Base-by-base conservation (phyloP, 306 rosid species). In the Vachellia pachyceras region DNA sequence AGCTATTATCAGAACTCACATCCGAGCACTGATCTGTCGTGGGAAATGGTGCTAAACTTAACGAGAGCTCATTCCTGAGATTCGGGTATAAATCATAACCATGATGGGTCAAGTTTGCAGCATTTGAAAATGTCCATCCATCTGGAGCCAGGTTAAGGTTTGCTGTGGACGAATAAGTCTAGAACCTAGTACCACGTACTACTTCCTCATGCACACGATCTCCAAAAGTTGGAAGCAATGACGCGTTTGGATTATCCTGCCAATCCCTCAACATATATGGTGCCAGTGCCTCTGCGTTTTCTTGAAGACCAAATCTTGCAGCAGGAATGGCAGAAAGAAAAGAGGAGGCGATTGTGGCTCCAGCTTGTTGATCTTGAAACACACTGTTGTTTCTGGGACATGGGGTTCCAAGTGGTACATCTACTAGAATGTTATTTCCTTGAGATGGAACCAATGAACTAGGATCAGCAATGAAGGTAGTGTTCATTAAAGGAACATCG, bases 11-110 rank as follows among this genome's bases (percentile, higher is more conserved):
- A 14, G 93, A 86, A 39, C 84, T 77, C 69, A 83, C 45, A 54
- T 86, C 97, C 0, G 91, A 80, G 81, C 88, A 85, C 60, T 85
- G 97, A 67, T 85, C 92, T 2, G 74, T 76, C 69, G 82, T 60
- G 36, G 78, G 81, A 65, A 94, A 87, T 20, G 94, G 85, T 33
- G 94, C 91, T 40, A 92, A 90, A 75, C 92, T 88, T 6, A 92
- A 75, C 15, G 98, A 87, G 18, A 92, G 94, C 66, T 88, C 91
- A 15, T 91, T 94, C 11, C 86, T 84, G 63, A 88, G 81, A 39
- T 84, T 86, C 0, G 91, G 80, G 29, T 83, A 86, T 0, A 29
- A 29, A 69, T 79, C 83, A 77, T 84, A 75, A 37, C 81, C 76
- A 61, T 79, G 82, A 85, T 79, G 79, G 13, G 82, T 65, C 45